phyloP scores from a whole-genome alignment of 2,329 filamentous ascomycete species.

The Dactylellina cionopaga region DNA sequence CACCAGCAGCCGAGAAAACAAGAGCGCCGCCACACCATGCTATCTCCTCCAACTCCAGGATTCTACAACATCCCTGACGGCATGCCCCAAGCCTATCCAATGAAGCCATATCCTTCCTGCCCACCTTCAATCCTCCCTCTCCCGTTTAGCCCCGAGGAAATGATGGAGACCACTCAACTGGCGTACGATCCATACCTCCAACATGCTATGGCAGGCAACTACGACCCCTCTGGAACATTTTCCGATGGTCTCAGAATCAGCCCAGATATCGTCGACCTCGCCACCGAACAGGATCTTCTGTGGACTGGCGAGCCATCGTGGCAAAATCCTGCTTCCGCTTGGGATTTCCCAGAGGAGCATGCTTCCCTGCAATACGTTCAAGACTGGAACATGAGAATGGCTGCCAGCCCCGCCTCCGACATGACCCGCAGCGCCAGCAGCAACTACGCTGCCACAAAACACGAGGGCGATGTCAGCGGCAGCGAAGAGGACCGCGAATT shows the following conservation, averaged over 20 bases:
- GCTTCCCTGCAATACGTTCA: constrained; percentile 49
- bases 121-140: constrained; percentile 50
- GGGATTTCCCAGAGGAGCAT: constrained; percentile 49
- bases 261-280: constrained; percentile 51
- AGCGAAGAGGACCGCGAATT: constrained; percentile 52
- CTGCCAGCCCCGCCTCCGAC: constrained; percentile 48
- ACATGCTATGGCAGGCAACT: constrained; percentile 46
- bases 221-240: constrained; percentile 45
- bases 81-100: constrained; percentile 50
- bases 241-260: constrained; percentile 49
- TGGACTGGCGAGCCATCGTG: constrained; percentile 50
- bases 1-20: constrained; percentile 43
- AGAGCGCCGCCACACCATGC: constrained; percentile 50
- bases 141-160: constrained; percentile 40
- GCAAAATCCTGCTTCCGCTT: constrained; percentile 34
- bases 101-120: constrained; percentile 50
- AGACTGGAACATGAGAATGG: constrained; percentile 51
- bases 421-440: constrained; percentile 52
- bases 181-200: constrained; percentile 49
- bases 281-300: constrained; percentile 51
- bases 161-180: constrained; percentile 46
- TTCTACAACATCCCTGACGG: constrained; percentile 42
- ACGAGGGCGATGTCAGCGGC: constrained; percentile 49
- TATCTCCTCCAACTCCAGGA: constrained; percentile 46
- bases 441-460: constrained; percentile 45